These are phyloP conservation scores for Haberlea rhodopensis DNA, from an alignment of 257 asterid species.

Conservation along the genomic window DNA sequence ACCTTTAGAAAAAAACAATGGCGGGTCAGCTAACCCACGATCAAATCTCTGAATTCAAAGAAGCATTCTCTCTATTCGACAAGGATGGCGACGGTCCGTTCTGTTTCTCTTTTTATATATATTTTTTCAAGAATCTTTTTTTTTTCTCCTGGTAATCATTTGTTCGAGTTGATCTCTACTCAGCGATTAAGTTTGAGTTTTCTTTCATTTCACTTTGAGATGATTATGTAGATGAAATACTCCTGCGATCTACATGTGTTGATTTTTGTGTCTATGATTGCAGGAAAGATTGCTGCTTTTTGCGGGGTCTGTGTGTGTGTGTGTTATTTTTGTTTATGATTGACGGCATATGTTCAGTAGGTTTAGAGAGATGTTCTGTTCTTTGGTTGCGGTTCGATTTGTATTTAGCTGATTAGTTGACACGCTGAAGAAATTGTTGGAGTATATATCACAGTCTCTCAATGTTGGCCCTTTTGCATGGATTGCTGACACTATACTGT, in stretches of 20 bases:
- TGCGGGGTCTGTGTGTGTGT: constrained; percentile 16
- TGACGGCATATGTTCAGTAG: background rate
- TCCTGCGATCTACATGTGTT: no score
- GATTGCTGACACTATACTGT: background rate
- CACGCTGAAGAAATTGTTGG: no score
- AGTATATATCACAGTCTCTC: no score
- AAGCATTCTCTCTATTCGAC: constrained; percentile 50
- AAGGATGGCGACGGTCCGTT: constrained; percentile 17
- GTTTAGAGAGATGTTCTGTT: background rate
- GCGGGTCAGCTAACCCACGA: constrained; percentile 44
- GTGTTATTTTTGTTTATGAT: constrained; percentile 1
- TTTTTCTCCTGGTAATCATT: constrained; percentile 22
- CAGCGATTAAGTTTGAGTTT: no score
- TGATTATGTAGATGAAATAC: no score
- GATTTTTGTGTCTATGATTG: background rate
- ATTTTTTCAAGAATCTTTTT: background rate
- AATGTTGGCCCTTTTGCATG: constrained; percentile 23
- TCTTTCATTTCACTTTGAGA: no score
- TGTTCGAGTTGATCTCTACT: no score
- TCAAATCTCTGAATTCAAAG: constrained; percentile 52
- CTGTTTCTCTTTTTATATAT: constrained; percentile 12
- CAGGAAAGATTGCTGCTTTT: background rate
- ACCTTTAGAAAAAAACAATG: constrained; percentile 30
- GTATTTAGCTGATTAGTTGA: constrained; percentile 19
- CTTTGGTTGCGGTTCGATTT: background rate